A percentile compares a stretch with the other conserved stretches of the same genome.
These are phyloP conservation scores for Rutstroemia sp. DNA, from an alignment of 2,329 filamentous ascomycete species.

Conservation along the genomic window DNA sequence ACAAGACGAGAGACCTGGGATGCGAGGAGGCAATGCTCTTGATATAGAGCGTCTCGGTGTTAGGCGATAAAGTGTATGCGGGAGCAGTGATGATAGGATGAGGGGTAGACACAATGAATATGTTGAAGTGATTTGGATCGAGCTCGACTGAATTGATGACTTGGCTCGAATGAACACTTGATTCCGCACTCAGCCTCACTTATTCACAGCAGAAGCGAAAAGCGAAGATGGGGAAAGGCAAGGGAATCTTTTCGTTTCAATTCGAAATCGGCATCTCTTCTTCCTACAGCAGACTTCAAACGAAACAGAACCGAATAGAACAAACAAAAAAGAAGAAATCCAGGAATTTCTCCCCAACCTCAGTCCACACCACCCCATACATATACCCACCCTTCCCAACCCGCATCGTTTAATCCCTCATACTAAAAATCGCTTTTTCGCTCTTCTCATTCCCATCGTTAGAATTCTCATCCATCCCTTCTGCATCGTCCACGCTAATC, in stretches of 20 bases:
- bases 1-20: neutral
- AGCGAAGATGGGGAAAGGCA: too few species aligned
- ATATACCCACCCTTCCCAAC: neutral
- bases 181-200: too few species aligned
- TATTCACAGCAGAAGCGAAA: too few species aligned
- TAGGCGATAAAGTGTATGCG: neutral
- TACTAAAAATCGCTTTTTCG: neutral
- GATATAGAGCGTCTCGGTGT: neutral
- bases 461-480: neutral
- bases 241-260: neutral
- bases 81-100: neutral
- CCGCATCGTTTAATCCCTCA: neutral
- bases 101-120: neutral
- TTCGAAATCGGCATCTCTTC: neutral
- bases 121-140: too few species aligned
- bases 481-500: neutral
- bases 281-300: neutral
- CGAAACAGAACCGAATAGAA: neutral
- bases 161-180: too few species aligned
- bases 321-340: neutral
- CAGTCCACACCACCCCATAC: neutral
- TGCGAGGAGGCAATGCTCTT: neutral
- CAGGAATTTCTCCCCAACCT: neutral
- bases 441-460: neutral
- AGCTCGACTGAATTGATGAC: too few species aligned